These are phyloP conservation scores for Phytophthora pisi DNA, from an alignment of 352 stramenopile genomes.

Conservation along the genomic window DNA sequence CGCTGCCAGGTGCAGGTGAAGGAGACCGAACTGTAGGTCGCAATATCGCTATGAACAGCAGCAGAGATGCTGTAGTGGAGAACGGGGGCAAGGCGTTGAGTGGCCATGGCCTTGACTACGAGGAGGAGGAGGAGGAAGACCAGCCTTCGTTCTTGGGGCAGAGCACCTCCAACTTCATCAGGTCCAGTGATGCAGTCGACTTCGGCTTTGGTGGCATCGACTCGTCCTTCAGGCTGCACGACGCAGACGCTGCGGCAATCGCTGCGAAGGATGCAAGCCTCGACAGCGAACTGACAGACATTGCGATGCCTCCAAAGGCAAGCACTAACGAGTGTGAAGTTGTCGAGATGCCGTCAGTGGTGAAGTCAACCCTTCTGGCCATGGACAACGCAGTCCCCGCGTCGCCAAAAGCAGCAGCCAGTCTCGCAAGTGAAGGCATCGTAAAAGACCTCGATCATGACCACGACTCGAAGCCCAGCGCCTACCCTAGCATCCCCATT, in stretches of 20 bases:
- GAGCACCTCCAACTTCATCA: conserved; percentile 25
- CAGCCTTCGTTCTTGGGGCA: conserved; percentile 19
- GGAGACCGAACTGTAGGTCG: not conserved
- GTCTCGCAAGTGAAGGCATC: not conserved
- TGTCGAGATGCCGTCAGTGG: not conserved
- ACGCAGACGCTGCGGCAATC: conserved; percentile 1
- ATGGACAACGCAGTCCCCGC: not conserved
- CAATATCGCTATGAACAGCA: not conserved
- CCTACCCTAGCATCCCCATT: not conserved
- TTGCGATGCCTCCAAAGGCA: not conserved
- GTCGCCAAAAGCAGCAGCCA: not conserved
- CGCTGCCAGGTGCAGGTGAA: not conserved
- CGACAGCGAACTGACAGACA: conserved; percentile 10
- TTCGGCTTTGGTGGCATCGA: conserved; percentile 13
- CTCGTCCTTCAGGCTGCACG: conserved; percentile 24
- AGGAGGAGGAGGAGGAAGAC: conserved; percentile 9
- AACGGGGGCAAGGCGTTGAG: not conserved
- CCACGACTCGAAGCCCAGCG: not conserved
- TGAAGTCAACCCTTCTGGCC: not conserved
- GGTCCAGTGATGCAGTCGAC: conserved; percentile 12
- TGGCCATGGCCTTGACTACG: not conserved
- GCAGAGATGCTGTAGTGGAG: not conserved
- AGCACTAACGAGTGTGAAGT: no score
- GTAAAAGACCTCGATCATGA: not conserved
- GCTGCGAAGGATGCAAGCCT: conserved; percentile 9